Percentiles rank a stretch among this genome's conserved stretches.
Evolutionary conservation across 2,329 filamentous ascomycete species (phyloP).

Genomic region (Colletotrichum eremochloae): DNA sequence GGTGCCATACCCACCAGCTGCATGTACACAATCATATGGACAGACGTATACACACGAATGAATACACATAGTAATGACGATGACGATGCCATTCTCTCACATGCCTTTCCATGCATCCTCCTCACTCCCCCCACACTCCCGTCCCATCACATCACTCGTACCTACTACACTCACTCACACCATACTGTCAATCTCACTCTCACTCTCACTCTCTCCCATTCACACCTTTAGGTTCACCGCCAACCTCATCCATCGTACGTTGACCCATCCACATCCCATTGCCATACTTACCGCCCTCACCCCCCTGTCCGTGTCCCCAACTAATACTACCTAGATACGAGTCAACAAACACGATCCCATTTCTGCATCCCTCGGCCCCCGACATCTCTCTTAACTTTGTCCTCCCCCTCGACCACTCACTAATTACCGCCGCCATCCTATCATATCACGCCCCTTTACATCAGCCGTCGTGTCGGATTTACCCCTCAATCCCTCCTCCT

Average conservation of each 20-base stretch:
- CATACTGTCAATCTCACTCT: not conserved
- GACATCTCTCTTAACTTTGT: not conserved
- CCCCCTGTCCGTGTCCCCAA: not conserved
- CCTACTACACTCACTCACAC: not conserved
- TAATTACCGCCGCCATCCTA: no score
- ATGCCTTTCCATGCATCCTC: no score
- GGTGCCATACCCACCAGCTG: not conserved
- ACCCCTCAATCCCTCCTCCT: not conserved
- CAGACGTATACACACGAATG: no score
- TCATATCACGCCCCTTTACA: no score
- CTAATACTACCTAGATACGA: not conserved
- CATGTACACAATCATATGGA: not conserved
- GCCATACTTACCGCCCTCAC: not conserved
- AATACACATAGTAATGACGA: not conserved
- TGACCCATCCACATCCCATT: not conserved
- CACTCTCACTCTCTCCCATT: not conserved
- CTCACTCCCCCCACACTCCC: not conserved
- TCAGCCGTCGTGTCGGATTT: constrained; percentile 12
- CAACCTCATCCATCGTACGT: not conserved
- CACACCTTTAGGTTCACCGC: not conserved
- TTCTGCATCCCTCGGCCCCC: not conserved
- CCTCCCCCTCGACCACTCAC: no score
- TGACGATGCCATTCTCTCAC: not conserved
- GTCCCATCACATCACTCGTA: no score
- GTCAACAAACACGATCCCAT: constrained; percentile 11